Evolutionary conservation across 768 basidiomycete species (phyloP), one percentile per base, ranked within the genome.

Genomic region (Myochromella boudieri): DNA sequence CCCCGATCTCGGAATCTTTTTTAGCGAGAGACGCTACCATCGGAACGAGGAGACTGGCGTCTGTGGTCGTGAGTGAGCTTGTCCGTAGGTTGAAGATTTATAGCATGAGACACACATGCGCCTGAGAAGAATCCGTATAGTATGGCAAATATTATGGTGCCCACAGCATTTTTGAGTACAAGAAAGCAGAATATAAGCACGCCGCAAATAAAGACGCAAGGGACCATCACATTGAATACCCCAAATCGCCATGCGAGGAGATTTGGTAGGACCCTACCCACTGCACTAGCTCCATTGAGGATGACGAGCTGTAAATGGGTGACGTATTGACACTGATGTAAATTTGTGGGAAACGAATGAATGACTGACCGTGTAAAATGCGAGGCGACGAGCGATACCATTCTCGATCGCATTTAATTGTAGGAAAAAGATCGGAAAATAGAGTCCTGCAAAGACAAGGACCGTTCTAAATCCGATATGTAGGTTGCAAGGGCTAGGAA

Each of bases 381-480:
- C 77, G 4, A 84, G 64, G n/a, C 59, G 63, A 7, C 68, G 58
- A 12, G 65, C 59, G 29, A 78, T 66, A 1, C 74, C 72, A 44
- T 78, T 77, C 39, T 68, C 61, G 22, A 77, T 65, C 1, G 80
- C 69, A 46, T 77, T 72, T 10, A 82, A 59, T 51, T 84, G 82
- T 6, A 83, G 53, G 56, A 77, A 84, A 60, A 80, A 82, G 14
- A 79, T 64, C 0, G 80, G 79, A 37, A 69, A 78, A 48, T 69
- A 80, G 25, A 78, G 55, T 2, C 73, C 75, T 1, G 59, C 52
- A 4, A 70, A 56, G 12, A 69, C 65, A 32, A 66, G 54, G 9
- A 67, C 51, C 9, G 68, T 67, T 24, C 71, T 74, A 42, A 38
- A 25, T 34, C 42, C 27, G 21, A 36, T 25, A 12, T 22, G 8